phyloP scores from a whole-genome alignment of 1,139 yeast species.

The Debaryomyces sp. region DNA sequence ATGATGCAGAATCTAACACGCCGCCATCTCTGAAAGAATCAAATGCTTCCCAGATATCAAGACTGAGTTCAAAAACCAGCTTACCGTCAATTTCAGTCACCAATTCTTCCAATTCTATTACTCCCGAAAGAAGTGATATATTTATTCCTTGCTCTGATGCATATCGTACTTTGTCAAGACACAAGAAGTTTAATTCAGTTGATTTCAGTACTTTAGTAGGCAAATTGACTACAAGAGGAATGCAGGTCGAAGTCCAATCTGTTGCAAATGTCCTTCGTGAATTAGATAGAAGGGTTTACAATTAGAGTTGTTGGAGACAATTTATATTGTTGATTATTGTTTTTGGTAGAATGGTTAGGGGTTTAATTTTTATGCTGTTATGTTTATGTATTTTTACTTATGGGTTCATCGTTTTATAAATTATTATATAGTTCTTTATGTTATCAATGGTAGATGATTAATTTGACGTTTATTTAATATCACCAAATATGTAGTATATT shows the following conservation, averaged over 20 bases:
- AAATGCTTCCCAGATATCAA: slow-evolving; percentile 14
- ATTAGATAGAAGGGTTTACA: slow-evolving; percentile 68
- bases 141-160: slow-evolving; percentile 90
- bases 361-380: background rate
- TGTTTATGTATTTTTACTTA: slow-evolving; percentile 1
- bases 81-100: slow-evolving; percentile 13
- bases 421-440: background rate
- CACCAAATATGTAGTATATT: background rate
- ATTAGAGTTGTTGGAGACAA: slow-evolving; percentile 22
- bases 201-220: slow-evolving; percentile 77
- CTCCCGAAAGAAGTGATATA: slow-evolving; percentile 28
- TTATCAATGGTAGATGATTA: background rate
- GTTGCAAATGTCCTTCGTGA: slow-evolving; percentile 83
- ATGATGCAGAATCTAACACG: slow-evolving; percentile 9
- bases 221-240: slow-evolving; percentile 75
- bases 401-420: slow-evolving; percentile 1
- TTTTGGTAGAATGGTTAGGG: background rate
- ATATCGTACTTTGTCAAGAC: slow-evolving; percentile 79
- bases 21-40: slow-evolving; percentile 6
- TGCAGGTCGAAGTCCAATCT: slow-evolving; percentile 86
- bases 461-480: background rate
- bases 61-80: slow-evolving; percentile 18
- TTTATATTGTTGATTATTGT: background rate
- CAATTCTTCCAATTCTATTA: slow-evolving; percentile 3
- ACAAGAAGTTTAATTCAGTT: slow-evolving; percentile 69